Base-by-base conservation (phyloP, 2,329 filamentous ascomycete species). In the Calonectria hawksworthii region DNA sequence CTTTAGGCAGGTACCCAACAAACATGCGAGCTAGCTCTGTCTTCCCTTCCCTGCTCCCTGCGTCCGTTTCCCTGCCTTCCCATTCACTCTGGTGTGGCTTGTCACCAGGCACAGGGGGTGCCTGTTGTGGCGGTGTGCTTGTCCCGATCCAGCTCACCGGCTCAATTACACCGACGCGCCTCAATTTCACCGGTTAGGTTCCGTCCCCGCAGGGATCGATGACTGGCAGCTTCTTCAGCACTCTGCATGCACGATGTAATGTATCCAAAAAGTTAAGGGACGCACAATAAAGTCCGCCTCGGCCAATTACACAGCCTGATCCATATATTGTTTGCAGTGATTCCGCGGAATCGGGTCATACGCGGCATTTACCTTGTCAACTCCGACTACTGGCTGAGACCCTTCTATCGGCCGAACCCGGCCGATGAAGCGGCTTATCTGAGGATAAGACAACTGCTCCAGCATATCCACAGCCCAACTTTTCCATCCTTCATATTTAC, bases 331-430 rank as follows among this genome's bases (percentile, higher is more conserved):
- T 34, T 56, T 16, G 23, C 34, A 28, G n/a, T 63, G 13, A 41
- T 16, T 18, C 44, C 44, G 44, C 34, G 26, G 56, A 41, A 28
- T 18, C 36, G 34, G 56, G 34, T 63, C 34, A 18, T 38, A 63
- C 56, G 56, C 56, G 56, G 34, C 34, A 63, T 41, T 63, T 63
- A 36, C 56, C 36, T 26, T 41, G 32, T 63, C 34, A 54, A 41
- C 65, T 52, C 47, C 41, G 21, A 47, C 21, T 2, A 34, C 28
- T 30, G 23, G 14, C 18, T 50, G 21, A 61, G 56, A 61, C 56
- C 30, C 30, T 59, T 61, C 47, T 52, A 63, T 64, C 71, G 71
- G 71, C 71, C 66, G 71, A 70, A 69, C 66, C 66, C 71, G 71
- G 59, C 66, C 59, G 59, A 30, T 65, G 50, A 34, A 70, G 38